A percentile compares a stretch with the other conserved stretches of the same genome.
Evolutionary conservation across 2,329 filamentous ascomycete genomes (phyloP).

Genomic region (Myotisia sp.): DNA sequence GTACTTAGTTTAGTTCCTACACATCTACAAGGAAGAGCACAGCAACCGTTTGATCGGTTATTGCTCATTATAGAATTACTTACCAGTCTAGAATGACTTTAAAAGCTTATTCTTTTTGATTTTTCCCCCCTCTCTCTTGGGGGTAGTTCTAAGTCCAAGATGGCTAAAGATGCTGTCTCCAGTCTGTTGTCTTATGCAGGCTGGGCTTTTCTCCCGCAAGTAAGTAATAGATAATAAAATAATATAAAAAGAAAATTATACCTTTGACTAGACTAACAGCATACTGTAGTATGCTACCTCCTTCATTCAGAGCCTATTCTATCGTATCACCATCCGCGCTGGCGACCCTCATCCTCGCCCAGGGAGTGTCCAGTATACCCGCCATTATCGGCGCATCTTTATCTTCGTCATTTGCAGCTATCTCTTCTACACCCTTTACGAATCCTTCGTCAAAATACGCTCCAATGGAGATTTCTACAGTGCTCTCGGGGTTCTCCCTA

Average conservation of each 20-base stretch:
- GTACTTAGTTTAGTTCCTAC: too few species aligned
- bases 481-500: constrained; percentile 54
- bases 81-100: too few species aligned
- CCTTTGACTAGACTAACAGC: constrained; percentile 1
- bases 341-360: constrained; percentile 62
- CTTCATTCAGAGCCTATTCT: constrained; percentile 68
- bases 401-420: constrained; percentile 70
- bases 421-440: constrained; percentile 82
- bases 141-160: too few species aligned
- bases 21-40: too few species aligned
- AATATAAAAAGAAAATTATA: not conserved
- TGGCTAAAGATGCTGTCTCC: not conserved
- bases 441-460: constrained; percentile 70
- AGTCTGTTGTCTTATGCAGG: constrained; percentile 42
- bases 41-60: too few species aligned
- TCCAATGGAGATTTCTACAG: constrained; percentile 62
- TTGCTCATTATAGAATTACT: too few species aligned
- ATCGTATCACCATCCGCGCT: constrained; percentile 75
- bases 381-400: constrained; percentile 69
- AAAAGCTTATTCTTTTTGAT: too few species aligned
- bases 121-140: too few species aligned
- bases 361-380: constrained; percentile 51
- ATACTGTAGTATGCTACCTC: constrained; percentile 54
- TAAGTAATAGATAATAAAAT: constrained; percentile 29
- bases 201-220: constrained; percentile 49